Evolutionary conservation across 495 filamentous ascomycete genomes (phyloP).

Genomic region (Hamigera avellanea): DNA sequence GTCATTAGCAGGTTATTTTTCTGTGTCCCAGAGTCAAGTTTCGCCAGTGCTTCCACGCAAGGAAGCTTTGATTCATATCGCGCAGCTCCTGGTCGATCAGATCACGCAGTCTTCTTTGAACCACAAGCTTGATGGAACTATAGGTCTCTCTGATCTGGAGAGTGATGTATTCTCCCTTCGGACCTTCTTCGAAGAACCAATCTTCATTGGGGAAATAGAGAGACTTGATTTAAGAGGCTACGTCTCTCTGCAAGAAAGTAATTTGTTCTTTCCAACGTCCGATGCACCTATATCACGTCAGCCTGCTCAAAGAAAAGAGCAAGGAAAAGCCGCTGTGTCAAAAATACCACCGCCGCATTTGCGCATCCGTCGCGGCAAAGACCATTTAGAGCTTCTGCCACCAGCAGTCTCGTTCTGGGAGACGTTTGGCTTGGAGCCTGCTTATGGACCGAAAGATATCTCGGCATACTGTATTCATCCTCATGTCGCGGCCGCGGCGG

Average conservation of each 20-base stretch:
- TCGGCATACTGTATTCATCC: conserved; percentile 74
- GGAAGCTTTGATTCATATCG: conserved; percentile 32
- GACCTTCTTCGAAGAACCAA: conserved; percentile 17
- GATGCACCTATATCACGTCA: conserved; percentile 8
- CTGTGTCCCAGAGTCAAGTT: conserved; percentile 20
- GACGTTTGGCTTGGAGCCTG: conserved; percentile 69
- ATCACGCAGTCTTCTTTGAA: conserved; percentile 35
- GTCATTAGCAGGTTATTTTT: conserved; percentile 32
- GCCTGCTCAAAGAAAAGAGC: conserved; percentile 17
- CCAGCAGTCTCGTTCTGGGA: conserved; percentile 85
- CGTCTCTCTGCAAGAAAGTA: conserved; percentile 23
- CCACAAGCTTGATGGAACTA: conserved; percentile 20
- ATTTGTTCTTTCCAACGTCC: no score
- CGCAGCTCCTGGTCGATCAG: conserved; percentile 38
- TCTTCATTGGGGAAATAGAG: conserved; percentile 18
- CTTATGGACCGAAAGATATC: conserved; percentile 68
- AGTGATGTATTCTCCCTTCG: conserved; percentile 13
- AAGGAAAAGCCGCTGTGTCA: conserved; percentile 17
- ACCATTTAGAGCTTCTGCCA: conserved; percentile 64
- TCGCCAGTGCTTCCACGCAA: conserved; percentile 21
- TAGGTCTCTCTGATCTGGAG: conserved; percentile 21
- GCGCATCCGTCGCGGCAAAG: conserved; percentile 65
- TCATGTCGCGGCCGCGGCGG: conserved; percentile 40
- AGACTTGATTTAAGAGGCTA: conserved; percentile 28
- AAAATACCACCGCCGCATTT: conserved; percentile 51